Base-by-base conservation (phyloP, 1,139 yeast genomes). In the Candida pseudoviswanathii region DNA sequence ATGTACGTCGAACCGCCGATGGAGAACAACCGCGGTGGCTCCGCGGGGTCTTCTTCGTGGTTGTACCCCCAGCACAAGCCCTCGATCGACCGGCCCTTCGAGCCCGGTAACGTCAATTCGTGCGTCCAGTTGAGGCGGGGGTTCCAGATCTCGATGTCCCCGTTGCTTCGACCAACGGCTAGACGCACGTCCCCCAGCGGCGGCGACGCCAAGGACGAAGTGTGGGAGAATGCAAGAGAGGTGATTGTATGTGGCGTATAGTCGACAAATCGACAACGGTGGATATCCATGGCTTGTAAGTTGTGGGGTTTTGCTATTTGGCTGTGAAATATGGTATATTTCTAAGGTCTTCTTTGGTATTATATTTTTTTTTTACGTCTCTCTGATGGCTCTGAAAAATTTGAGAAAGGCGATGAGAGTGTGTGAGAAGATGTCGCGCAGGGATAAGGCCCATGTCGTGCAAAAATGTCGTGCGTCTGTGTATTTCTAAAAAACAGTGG, bases 121-220 rank as follows among this genome's bases (percentile, higher is more conserved):
- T 79, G 80, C 51, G 80, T 67, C 84, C 84, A 81, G 55, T 72
- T 73, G 59, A 78, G 75, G 60, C 83, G 75, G 21, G 98, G 98
- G 65, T 90, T 90, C 98, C 98, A 95, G 41, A 95, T 84, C 67
- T 95, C 99, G 52, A 95, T 88, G 61, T 91, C 94, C 44, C 99
- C 99, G 65, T 94, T 92, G 46, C 90, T 82, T 66, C 98, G 80
- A 22, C 98, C 99, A 3, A 94, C 87, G 0, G 98, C 98, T 45
- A 94, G 72, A 53, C 97, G 80, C 51, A 91, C 73, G 53, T 83
- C 85, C 32, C 73, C 64, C 1, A 94, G 85, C 1, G 87, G 78
- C 32, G 79, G 65, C 41, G 63, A 64, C 44, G 74, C 68, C n/a
- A 68, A 60, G 7, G 75, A 64, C 1, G 89, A 79, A n/a, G 68